Evolutionary conservation across 179 eudicot genomes (phyloP), one percentile per base, ranked within the genome.

Genomic region (Kewa caespitosa): DNA sequence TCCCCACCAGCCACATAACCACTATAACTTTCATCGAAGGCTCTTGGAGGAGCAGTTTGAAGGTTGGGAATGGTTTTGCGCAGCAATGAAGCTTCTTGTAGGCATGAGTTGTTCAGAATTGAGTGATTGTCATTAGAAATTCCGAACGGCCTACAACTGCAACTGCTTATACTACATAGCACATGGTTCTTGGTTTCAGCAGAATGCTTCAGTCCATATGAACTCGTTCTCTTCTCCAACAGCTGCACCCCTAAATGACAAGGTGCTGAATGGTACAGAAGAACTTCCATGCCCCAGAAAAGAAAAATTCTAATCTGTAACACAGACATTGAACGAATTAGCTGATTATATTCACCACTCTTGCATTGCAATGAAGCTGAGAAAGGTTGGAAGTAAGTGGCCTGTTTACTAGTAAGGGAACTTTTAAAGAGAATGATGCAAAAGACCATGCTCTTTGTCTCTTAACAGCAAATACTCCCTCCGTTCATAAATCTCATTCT

Each of bases 1-100:
- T 86, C 84, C n/a, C 86, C 90, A 75, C 84, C 90, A 57, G 77
- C 81, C 54, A 84, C 89, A 77, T 84, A 74, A 57, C 89, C 80
- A 69, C 82, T 80, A 54, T 37, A 79, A 41, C 81, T 81, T 76
- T 88, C 90, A 76, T 83, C 81, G 55, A 82, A 80, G 62, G 79
- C 85, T 66, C 83, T 85, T 10, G 74, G 32, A 57, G 71, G 82
- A 69, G 79, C 80, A 77, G 75, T 73, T 39, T 79, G 84, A 76
- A 59, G 70, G 62, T 79, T 74, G 3, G 66, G 76, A 41, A 60
- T 79, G 63, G 85, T 64, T 67, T 74, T 33, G 55, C 62, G 38
- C 41, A 85, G 75, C 31, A 69, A 79, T 27, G 82, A 74, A 72
- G 70, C 61, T 70, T 62, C 71, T 28, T 12, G 48, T n/a, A 50